Base-by-base conservation (phyloP, 306 rosid genomes). In the Sesbania bispinosa region DNA sequence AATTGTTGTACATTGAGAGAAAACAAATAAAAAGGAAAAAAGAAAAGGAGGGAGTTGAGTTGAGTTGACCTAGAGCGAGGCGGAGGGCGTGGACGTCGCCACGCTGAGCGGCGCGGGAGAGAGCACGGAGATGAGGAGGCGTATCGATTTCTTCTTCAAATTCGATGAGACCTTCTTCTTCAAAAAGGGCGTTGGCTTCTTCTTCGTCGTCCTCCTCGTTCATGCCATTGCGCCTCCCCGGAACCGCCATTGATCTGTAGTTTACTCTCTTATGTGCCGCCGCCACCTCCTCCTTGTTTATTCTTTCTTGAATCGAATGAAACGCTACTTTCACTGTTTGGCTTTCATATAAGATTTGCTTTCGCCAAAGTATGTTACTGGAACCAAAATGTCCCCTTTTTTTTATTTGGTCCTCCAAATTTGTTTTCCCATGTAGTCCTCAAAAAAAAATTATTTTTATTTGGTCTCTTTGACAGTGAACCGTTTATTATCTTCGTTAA, bases 41-140 rank as follows among this genome's bases (percentile, higher is more conserved):
- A 23, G 8, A 26, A 26, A 18, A 26, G 9, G 53, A 10, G 35
- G 3, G 7, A 15, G 57, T 21, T 10, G 10, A 16, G 43, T 16
- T 10, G 26, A 48, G 23, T 0, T 65, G 11, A 94, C 98, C 97
- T 9, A 94, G 84, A 78, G 98, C 96, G 21, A 14, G 78, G 60
- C 96, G 88, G 46, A 94, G 92, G 57, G 83, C 86, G 51, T 69
- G 38, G 29, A 52, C 27, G 79, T 87, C 86, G 74, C 97, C 98
- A 32, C 27, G 48, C 81, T 86, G 73, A 59, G 87, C 73, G 43
- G 96, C 97, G 64, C 65, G 54, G 45, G 86, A 81, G 69, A 94
- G 81, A 85, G 84, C 88, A 21, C 85, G 93, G 55, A 94, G 94
- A 77, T 90, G 90, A 47, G 94, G 94, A 52, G 96, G 98, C 0